phyloP scores from a whole-genome alignment of 495 filamentous ascomycete genomes.

The Penicillium psychrofluorescens region DNA sequence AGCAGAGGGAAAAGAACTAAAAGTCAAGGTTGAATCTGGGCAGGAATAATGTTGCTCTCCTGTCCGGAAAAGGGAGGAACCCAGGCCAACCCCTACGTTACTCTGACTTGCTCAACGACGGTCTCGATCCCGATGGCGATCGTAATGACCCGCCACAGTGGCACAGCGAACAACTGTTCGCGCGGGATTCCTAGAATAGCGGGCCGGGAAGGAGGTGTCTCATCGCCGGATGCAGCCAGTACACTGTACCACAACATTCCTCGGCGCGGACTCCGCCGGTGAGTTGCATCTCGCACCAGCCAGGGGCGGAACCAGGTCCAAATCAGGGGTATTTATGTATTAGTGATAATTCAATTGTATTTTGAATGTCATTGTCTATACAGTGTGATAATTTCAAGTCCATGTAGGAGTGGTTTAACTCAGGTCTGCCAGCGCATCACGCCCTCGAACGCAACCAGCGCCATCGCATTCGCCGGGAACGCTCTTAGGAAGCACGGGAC shows the following conservation, averaged over 20 bases:
- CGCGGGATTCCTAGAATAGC: conserved; percentile 12
- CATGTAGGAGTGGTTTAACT: conserved; percentile 1
- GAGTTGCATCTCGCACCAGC: no score
- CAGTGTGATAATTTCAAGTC: background rate
- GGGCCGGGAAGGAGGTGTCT: background rate
- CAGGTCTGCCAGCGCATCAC: conserved; percentile 73
- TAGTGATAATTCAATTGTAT: conserved; percentile 1
- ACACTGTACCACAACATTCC: conserved; percentile 10
- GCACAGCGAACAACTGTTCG: background rate
- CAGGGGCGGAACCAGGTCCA: background rate
- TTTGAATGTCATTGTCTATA: background rate
- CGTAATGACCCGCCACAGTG: no score
- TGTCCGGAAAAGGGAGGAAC: no score
- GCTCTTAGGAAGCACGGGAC: conserved; percentile 87
- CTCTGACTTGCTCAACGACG: background rate
- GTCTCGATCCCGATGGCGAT: background rate
- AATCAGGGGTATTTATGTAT: background rate
- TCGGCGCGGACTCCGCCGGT: background rate
- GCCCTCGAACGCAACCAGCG: conserved; percentile 85
- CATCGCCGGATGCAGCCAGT: conserved; percentile 13
- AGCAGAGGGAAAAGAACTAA: no score
- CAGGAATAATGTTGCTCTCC: no score
- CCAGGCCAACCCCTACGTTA: no score
- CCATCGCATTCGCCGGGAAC: conserved; percentile 95
- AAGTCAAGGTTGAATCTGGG: no score